Evolutionary conservation across 2,329 filamentous ascomycete species (phyloP).

Genomic region (Trichoderma sp.): DNA sequence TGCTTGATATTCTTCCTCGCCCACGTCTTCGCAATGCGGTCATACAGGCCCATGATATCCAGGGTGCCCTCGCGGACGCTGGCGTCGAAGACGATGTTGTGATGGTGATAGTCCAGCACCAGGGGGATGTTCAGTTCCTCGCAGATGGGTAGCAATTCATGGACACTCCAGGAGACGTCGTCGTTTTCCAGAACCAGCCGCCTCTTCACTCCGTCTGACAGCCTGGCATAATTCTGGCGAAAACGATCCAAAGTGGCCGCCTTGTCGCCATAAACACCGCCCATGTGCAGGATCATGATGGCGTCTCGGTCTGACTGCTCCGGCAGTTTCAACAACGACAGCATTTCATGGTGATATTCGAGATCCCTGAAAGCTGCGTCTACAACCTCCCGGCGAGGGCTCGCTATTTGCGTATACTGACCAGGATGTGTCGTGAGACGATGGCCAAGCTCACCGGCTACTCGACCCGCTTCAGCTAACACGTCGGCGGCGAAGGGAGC

Average conservation of each 20-base stretch:
- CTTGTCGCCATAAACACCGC: slow-evolving; percentile 88
- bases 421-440: slow-evolving; percentile 89
- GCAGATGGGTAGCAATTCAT: slow-evolving; percentile 85
- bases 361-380: slow-evolving; percentile 77
- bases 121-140: slow-evolving; percentile 93
- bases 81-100: slow-evolving; percentile 87
- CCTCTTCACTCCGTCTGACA: slow-evolving; percentile 72
- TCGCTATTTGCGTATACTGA: slow-evolving; percentile 89
- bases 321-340: slow-evolving; percentile 74
- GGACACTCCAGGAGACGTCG: slow-evolving; percentile 89
- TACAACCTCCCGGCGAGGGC: slow-evolving; percentile 76
- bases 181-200: slow-evolving; percentile 91
- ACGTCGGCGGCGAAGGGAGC: slow-evolving; percentile 79
- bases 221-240: slow-evolving; percentile 67
- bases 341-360: slow-evolving; percentile 84
- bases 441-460: slow-evolving; percentile 78
- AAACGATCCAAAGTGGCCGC: slow-evolving; percentile 76
- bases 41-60: slow-evolving; percentile 74
- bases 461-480: slow-evolving; percentile 73
- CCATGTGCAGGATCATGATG: slow-evolving; percentile 93
- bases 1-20: slow-evolving; percentile 79
- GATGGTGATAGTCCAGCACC: slow-evolving; percentile 91
- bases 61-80: slow-evolving; percentile 77
- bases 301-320: slow-evolving; percentile 80
- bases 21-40: slow-evolving; percentile 83